These are phyloP conservation scores for Verticillium nonalfalfae DNA, from an alignment of 2,329 filamentous ascomycete species.

Conservation along the genomic window DNA sequence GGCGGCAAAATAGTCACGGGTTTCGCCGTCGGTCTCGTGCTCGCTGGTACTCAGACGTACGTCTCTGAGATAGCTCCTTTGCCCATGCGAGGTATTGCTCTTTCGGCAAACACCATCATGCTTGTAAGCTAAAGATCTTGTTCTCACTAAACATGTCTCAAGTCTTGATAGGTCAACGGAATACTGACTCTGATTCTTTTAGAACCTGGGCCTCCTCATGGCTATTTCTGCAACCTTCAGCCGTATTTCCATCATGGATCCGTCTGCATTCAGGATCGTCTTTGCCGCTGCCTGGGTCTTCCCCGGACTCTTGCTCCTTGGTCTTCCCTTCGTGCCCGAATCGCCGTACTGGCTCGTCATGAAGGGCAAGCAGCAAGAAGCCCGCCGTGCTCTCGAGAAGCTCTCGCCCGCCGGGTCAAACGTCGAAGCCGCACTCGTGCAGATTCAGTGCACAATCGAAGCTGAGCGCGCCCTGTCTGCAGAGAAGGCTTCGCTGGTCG, in stretches of 20 bases:
- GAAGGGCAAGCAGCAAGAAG: constrained; percentile 22
- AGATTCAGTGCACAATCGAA: constrained; percentile 6
- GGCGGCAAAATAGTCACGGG: constrained; percentile 15
- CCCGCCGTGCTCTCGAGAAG: constrained; percentile 16
- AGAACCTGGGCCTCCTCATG: constrained; percentile 12
- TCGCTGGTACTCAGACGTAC: constrained; percentile 13
- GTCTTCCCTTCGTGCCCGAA: constrained; percentile 29
- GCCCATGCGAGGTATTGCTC: constrained; percentile 10
- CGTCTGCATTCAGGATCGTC: constrained; percentile 9
- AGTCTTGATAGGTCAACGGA: background rate
- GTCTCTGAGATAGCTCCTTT: constrained; percentile 8
- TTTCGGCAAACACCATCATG: constrained; percentile 8
- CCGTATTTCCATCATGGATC: constrained; percentile 12
- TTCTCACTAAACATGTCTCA: background rate
- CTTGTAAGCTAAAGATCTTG: background rate
- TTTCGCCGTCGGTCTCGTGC: constrained; percentile 11
- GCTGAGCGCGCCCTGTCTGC: background rate
- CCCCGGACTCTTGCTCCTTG: constrained; percentile 6
- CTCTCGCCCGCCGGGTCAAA: background rate
- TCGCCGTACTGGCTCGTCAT: constrained; percentile 33
- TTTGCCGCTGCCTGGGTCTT: constrained; percentile 9
- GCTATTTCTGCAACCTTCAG: constrained; percentile 9
- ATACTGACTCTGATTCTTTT: background rate
- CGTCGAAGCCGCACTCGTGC: background rate
- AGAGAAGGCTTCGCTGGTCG: background rate